These are phyloP conservation scores for Xylaria sp. DNA, from an alignment of 2,329 filamentous ascomycete species.

Conservation along the genomic window DNA sequence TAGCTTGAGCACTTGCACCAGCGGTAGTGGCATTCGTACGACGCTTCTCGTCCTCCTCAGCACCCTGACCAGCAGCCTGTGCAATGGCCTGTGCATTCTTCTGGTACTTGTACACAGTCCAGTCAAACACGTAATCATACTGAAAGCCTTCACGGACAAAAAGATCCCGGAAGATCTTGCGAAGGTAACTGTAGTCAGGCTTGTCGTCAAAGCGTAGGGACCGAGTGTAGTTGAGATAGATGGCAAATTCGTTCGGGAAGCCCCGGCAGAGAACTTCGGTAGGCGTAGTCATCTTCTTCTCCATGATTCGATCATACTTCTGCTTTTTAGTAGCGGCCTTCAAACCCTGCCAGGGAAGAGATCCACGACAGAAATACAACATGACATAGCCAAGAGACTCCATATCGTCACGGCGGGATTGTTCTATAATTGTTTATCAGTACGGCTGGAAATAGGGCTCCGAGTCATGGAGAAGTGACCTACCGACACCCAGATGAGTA, in stretches of 20 bases:
- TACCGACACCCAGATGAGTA: conserved; percentile 94
- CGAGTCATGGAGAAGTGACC: conserved; percentile 48
- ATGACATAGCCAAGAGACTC: conserved; percentile 99
- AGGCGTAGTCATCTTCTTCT: conserved; percentile 99
- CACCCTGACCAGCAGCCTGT: conserved; percentile 77
- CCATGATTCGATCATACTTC: conserved; percentile 99
- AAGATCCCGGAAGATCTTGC: conserved; percentile 99
- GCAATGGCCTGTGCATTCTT: conserved; percentile 98
- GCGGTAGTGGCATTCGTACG: conserved; percentile 74
- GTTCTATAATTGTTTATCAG: conserved; percentile 69
- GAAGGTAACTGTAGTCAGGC: conserved; percentile 99
- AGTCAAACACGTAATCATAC: conserved; percentile 99
- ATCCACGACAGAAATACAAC: conserved; percentile 99
- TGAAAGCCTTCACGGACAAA: conserved; percentile 99
- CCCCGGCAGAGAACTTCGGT: conserved; percentile 98
- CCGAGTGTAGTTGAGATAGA: conserved; percentile 99
- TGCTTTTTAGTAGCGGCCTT: conserved; percentile 99
- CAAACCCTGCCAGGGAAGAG: conserved; percentile 97
- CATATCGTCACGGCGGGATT: conserved; percentile 99
- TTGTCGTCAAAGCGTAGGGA: conserved; percentile 99
- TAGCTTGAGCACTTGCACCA: conserved; percentile 68
- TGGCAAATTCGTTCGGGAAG: conserved; percentile 99
- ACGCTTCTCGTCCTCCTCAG: conserved; percentile 82
- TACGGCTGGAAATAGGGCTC: neutral
- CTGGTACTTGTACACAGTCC: conserved; percentile 99